Evolutionary conservation across 352 stramenopile genomes (phyloP).

Genomic region (Globisporangium nunn): DNA sequence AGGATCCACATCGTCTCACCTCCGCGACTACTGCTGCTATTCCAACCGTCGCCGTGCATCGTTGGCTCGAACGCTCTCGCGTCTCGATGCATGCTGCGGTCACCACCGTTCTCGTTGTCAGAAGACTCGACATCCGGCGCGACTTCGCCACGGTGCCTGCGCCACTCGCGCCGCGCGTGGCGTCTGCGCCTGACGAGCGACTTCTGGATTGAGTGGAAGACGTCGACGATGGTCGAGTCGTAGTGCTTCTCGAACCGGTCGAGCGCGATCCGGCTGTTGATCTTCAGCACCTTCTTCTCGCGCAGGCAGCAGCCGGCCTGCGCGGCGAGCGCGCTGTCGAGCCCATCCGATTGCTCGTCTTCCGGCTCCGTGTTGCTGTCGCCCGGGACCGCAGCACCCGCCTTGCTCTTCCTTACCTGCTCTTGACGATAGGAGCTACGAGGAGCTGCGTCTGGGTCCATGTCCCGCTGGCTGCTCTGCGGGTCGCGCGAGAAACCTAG

Average conservation of each 20-base stretch:
- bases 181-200: constrained; percentile 17
- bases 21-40: constrained; percentile 16
- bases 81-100: constrained; percentile 22
- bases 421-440: neutral
- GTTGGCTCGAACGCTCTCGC: constrained; percentile 14
- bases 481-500: constrained; percentile 5
- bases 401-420: neutral
- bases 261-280: constrained; percentile 44
- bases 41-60: constrained; percentile 16
- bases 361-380: constrained; percentile 12
- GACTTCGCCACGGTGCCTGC: neutral
- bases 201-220: constrained; percentile 41
- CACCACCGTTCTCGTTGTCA: constrained; percentile 8
- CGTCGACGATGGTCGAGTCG: constrained; percentile 49
- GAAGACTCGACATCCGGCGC: neutral
- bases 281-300: constrained; percentile 48
- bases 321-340: neutral
- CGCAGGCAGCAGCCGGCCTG: constrained; percentile 27
- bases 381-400: too few species aligned
- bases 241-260: constrained; percentile 56
- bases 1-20: constrained; percentile 51
- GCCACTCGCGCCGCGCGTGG: constrained; percentile 8
- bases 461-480: neutral
- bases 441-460: neutral
- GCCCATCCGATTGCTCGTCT: neutral